phyloP scores from a whole-genome alignment of 2,329 filamentous ascomycete species.

The Karstenula rhodostoma region DNA sequence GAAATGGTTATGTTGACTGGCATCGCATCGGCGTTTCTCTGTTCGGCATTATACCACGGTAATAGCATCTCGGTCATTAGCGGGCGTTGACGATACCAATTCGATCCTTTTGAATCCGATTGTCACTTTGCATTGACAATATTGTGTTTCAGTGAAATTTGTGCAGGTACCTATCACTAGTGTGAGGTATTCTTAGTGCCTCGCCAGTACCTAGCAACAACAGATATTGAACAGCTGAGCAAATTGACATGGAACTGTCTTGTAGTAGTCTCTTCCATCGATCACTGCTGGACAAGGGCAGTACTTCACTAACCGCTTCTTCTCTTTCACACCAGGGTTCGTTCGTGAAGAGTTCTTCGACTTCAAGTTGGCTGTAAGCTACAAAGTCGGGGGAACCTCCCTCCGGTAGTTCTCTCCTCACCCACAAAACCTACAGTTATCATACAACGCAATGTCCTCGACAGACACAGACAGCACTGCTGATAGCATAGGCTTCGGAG shows the following conservation, averaged over 20 bases:
- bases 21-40: slow-evolving; percentile 16
- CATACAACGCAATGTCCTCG: background rate
- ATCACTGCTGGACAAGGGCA: no score
- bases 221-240: no score
- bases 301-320: no score
- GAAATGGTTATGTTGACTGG: slow-evolving; percentile 13
- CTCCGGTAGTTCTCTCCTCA: no score
- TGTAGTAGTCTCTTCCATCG: no score
- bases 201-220: background rate
- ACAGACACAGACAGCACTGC: background rate
- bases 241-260: no score
- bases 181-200: no score
- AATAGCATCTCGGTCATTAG: slow-evolving; percentile 10
- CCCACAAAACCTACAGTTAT: background rate
- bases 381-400: no score
- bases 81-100: slow-evolving; percentile 16
- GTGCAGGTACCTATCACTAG: background rate
- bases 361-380: no score
- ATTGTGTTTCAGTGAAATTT: background rate
- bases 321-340: no score
- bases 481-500: background rate
- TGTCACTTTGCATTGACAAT: background rate
- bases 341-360: no score
- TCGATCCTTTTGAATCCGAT: slow-evolving; percentile 11
- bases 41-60: slow-evolving; percentile 16